These are phyloP conservation scores for Elsinoe necatrix DNA, from an alignment of 2,329 filamentous ascomycete species.

Conservation along the genomic window DNA sequence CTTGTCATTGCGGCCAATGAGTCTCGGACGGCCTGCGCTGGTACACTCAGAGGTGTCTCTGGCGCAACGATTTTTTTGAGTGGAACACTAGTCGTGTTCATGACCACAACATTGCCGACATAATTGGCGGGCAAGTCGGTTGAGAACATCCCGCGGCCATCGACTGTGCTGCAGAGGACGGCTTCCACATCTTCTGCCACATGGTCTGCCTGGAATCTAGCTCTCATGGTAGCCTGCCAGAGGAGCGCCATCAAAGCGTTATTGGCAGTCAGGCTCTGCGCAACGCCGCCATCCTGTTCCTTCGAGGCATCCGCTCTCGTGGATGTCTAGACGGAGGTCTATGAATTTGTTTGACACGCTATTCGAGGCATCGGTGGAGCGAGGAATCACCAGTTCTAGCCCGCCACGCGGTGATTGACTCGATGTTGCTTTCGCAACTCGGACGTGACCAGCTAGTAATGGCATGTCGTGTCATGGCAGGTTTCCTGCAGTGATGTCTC, in stretches of 20 bases:
- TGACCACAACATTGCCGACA: not conserved
- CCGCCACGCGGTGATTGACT: not conserved
- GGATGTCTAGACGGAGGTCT: not conserved
- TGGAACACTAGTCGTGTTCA: not conserved
- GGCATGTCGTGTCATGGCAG: not conserved
- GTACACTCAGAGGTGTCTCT: not conserved
- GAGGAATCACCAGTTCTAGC: not conserved
- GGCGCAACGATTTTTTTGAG: not conserved
- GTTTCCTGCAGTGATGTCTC: not conserved
- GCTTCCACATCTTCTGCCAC: not conserved
- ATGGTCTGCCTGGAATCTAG: not conserved
- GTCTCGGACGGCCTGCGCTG: not conserved
- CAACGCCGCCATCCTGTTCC: not conserved
- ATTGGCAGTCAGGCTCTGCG: not conserved
- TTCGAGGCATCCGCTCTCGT: not conserved
- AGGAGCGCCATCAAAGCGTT: not conserved
- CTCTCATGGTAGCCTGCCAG: not conserved
- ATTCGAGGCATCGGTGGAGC: not conserved
- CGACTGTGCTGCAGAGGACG: not conserved
- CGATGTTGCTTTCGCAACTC: not conserved
- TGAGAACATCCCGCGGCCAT: not conserved
- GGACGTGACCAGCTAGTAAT: not conserved
- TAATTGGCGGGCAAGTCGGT: not conserved
- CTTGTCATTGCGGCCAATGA: not conserved
- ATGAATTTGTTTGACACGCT: not conserved